Percentiles rank a stretch among this genome's conserved stretches.
Conservation (phyloP, 2,329 filamentous ascomycete genomes). For the Aspergillus ochraceus region DNA sequence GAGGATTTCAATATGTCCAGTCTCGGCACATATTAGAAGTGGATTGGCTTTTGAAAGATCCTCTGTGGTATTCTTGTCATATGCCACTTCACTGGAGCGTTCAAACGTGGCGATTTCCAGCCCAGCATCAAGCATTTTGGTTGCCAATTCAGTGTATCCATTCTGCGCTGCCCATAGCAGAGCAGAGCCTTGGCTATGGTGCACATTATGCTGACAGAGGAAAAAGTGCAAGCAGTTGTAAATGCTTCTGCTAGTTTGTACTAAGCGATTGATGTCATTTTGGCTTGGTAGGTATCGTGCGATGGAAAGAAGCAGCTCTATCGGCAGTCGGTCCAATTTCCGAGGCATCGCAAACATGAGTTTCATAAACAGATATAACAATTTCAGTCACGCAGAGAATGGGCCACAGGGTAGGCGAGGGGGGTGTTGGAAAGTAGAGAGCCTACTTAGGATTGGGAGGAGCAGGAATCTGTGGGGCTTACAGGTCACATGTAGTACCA, state of each 20-base stretch:
- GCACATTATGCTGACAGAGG: constrained; percentile 7
- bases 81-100: neutral
- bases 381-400: no score
- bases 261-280: constrained; percentile 1
- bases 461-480: no score
- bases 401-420: no score
- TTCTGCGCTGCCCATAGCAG: constrained; percentile 5
- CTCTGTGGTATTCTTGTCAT: neutral
- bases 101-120: constrained; percentile 2
- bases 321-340: neutral
- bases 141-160: neutral
- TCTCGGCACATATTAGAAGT: neutral
- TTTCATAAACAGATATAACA: no score
- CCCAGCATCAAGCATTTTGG: constrained; percentile 2
- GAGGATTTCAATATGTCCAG: neutral
- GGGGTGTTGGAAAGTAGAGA: no score
- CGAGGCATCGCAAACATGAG: neutral
- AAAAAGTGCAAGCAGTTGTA: neutral
- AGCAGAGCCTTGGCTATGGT: neutral
- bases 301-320: constrained; percentile 2
- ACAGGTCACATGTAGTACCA: no score
- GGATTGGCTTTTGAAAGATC: neutral
- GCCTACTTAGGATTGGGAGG: no score
- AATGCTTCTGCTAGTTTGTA: neutral
- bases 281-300: neutral